phyloP scores from a whole-genome alignment of 495 filamentous ascomycete genomes.

The Thermothielavioides terrestris region DNA sequence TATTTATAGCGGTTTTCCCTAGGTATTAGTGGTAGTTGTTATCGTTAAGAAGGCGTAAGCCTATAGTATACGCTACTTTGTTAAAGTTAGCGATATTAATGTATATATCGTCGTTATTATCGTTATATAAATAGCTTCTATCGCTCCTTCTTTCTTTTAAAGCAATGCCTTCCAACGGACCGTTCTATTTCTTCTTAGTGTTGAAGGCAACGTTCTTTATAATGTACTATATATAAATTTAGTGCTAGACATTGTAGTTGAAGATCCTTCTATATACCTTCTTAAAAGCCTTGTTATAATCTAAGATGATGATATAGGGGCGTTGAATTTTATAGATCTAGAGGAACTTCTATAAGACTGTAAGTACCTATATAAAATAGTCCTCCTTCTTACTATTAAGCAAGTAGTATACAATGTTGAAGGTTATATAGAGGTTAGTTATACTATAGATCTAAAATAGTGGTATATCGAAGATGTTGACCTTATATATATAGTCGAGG shows the following conservation, averaged over 20 bases:
- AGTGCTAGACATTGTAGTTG: neutral
- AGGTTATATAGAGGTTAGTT: neutral
- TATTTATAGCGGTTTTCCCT: no score
- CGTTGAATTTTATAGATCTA: neutral
- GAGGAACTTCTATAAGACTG: neutral
- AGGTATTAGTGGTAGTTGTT: no score
- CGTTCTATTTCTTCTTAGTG: constrained; percentile 6
- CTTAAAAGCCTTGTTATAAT: constrained; percentile 4
- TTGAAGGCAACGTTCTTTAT: constrained; percentile 8
- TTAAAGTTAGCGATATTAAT: no score
- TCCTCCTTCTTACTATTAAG: neutral
- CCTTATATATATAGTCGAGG: constrained; percentile 2
- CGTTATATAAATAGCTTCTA: no score
- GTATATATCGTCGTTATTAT: no score
- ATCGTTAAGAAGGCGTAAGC: no score
- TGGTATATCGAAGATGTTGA: constrained; percentile 10
- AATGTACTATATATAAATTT: constrained; percentile 9
- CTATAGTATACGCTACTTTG: no score
- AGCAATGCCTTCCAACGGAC: neutral
- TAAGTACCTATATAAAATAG: neutral
- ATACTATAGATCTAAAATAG: constrained; percentile 1
- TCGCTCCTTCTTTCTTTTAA: neutral
- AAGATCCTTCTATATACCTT: neutral
- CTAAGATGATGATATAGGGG: neutral
- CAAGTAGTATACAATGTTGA: neutral